Conservation (phyloP, 257 asterid species). For the Nicotiana obtusifolia region DNA sequence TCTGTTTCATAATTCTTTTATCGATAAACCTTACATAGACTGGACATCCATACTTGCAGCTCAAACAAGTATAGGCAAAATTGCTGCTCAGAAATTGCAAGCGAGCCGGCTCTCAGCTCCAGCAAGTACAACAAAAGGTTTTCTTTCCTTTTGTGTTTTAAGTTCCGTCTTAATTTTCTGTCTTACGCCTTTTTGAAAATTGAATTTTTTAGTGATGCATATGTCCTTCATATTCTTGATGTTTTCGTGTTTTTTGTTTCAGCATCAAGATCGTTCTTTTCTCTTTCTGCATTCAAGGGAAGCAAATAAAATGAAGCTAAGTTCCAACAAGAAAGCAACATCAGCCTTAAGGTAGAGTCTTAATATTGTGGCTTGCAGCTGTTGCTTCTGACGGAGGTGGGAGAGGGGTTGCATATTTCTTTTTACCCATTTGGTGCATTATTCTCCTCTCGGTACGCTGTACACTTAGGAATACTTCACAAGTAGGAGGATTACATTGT, state of each 20-base stretch:
- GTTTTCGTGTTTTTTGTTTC: conserved; percentile 35
- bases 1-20: background rate
- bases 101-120: conserved; percentile 63
- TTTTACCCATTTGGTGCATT: background rate
- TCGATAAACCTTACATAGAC: background rate
- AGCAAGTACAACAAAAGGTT: conserved; percentile 62
- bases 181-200: background rate
- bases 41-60: conserved; percentile 34
- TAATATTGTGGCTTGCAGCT: conserved; percentile 1
- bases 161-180: background rate
- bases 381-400: background rate
- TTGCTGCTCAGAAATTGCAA: conserved; percentile 50
- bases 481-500: background rate
- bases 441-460: background rate
- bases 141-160: background rate
- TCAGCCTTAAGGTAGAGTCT: background rate
- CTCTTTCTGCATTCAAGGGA: conserved; percentile 97
- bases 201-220: background rate
- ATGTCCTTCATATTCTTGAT: background rate
- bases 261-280: conserved; percentile 96
- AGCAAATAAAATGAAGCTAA: conserved; percentile 47
- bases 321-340: conserved; percentile 20
- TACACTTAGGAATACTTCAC: background rate
- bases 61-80: conserved; percentile 45
- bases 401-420: background rate